Evolutionary conservation across 2,329 filamentous ascomycete genomes (phyloP).

Genomic region (Fusarium nisikadoi): DNA sequence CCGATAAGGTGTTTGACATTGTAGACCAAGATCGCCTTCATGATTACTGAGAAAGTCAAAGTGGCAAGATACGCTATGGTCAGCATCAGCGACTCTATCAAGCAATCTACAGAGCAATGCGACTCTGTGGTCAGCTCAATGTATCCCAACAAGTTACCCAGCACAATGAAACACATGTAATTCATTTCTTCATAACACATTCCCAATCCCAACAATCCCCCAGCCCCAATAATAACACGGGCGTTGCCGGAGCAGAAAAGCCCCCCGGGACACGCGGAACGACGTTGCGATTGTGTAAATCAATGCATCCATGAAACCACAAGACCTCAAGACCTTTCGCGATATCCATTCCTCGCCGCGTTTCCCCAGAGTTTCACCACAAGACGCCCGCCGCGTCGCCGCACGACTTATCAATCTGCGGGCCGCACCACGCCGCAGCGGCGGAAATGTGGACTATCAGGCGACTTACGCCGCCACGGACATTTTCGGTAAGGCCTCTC

Average conservation of each 20-base stretch:
- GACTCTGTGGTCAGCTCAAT: background rate
- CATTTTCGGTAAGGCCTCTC: background rate
- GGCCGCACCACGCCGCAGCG: constrained; percentile 21
- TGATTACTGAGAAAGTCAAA: background rate
- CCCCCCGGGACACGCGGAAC: background rate
- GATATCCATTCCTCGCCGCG: background rate
- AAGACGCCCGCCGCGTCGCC: background rate
- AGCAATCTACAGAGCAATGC: accelerated
- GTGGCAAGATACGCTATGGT: background rate
- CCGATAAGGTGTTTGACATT: too few species aligned
- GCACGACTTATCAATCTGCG: constrained; percentile 3
- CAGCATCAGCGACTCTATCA: background rate
- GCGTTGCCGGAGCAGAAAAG: background rate
- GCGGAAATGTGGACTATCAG: constrained; percentile 20
- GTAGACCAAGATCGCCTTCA: accelerated
- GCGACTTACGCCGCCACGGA: background rate
- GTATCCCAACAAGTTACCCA: background rate
- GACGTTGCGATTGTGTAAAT: background rate
- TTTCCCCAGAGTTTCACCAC: too few species aligned
- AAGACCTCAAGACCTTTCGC: background rate
- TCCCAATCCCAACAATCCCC: background rate
- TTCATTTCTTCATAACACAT: accelerated
- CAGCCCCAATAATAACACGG: background rate
- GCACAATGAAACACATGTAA: background rate
- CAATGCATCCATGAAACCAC: background rate